These are phyloP conservation scores for Septoria petroselini DNA, from an alignment of 2,329 filamentous ascomycete genomes.

Conservation along the genomic window DNA sequence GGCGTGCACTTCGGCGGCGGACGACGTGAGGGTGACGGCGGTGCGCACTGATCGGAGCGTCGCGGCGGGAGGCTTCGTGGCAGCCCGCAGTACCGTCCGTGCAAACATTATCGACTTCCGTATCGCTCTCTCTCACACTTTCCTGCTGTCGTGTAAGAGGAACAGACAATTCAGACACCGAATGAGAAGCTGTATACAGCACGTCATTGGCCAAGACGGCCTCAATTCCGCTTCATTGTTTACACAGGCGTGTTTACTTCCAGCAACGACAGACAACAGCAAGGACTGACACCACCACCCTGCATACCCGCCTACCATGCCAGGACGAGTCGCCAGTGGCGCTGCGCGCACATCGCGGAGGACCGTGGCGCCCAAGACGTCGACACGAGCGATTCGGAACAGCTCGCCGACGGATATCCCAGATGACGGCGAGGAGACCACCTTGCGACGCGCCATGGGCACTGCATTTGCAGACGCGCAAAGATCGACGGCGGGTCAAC, in stretches of 20 bases:
- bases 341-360: slow-evolving; percentile 20
- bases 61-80: slow-evolving; percentile 24
- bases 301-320: slow-evolving; percentile 31
- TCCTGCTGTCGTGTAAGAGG: no score
- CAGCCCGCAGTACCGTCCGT: slow-evolving; percentile 27
- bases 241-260: slow-evolving; percentile 16
- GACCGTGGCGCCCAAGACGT: slow-evolving; percentile 24
- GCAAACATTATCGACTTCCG: slow-evolving; percentile 27
- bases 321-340: slow-evolving; percentile 34
- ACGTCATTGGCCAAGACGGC: slow-evolving; percentile 14
- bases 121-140: no score
- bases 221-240: slow-evolving; percentile 16
- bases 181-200: slow-evolving; percentile 2
- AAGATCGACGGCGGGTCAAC: slow-evolving; percentile 81
- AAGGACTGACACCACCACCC: slow-evolving; percentile 1
- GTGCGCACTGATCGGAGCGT: slow-evolving; percentile 25
- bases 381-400: slow-evolving; percentile 26
- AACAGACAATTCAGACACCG: no score
- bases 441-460: slow-evolving; percentile 70
- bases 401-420: slow-evolving; percentile 51
- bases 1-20: slow-evolving; percentile 26
- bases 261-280: not conserved
- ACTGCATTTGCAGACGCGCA: slow-evolving; percentile 63
- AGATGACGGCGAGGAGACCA: slow-evolving; percentile 67
- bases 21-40: slow-evolving; percentile 26